These are phyloP conservation scores for Roridomyces roridus DNA, from an alignment of 768 basidiomycete genomes.

Conservation along the genomic window DNA sequence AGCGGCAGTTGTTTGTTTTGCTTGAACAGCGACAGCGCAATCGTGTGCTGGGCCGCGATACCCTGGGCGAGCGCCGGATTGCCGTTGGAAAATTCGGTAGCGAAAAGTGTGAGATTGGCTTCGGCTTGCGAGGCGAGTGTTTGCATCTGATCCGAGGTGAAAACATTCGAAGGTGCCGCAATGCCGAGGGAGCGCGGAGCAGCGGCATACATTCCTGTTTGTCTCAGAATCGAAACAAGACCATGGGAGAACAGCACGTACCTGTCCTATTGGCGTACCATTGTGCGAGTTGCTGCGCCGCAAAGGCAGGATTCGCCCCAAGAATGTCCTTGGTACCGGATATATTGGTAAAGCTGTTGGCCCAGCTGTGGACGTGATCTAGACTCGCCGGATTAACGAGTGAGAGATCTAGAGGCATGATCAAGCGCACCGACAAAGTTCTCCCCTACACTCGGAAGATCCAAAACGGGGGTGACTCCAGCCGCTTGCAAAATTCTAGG, in stretches of 20 bases:
- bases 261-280: conserved; percentile 39
- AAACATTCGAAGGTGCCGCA: conserved; percentile 34
- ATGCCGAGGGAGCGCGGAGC: conserved; percentile 38
- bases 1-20: conserved; percentile 30
- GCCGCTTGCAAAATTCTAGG: conserved; percentile 47
- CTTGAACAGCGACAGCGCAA: conserved; percentile 32
- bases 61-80: conserved; percentile 35
- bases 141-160: conserved; percentile 23
- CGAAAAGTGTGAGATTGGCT: conserved; percentile 30
- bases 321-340: conserved; percentile 37
- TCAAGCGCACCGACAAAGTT: too few relatives aligned
- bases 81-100: conserved; percentile 37
- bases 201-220: conserved; percentile 38
- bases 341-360: conserved; percentile 38
- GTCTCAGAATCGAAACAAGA: too few relatives aligned
- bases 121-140: conserved; percentile 26
- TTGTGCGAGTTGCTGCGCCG: conserved; percentile 28
- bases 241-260: background rate
- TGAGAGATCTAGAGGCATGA: too few relatives aligned
- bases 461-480: conserved; percentile 46
- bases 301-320: conserved; percentile 28
- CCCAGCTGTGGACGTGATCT: conserved; percentile 43
- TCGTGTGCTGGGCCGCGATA: conserved; percentile 35
- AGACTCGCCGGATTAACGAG: too few relatives aligned
- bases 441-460: conserved; percentile 57